Percentiles rank a stretch among this genome's conserved stretches.
phyloP scores from a whole-genome alignment of 2,329 filamentous ascomycete genomes.

The Hymenoscyphus infarciens region DNA sequence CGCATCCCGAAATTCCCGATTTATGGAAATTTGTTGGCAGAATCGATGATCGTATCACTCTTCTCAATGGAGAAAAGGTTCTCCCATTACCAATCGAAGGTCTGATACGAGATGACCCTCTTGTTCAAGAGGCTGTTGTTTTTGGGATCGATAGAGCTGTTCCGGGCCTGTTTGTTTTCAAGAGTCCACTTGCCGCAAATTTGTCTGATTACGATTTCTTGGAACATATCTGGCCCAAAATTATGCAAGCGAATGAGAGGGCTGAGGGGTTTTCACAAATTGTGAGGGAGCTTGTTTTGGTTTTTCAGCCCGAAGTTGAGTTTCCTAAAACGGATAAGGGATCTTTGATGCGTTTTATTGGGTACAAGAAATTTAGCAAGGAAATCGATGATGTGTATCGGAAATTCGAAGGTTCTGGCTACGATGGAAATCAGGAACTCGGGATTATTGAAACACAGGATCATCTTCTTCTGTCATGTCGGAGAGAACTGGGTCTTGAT shows the following conservation, averaged over 20 bases:
- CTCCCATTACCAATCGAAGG: slow-evolving; percentile 49
- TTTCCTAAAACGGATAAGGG: slow-evolving; percentile 53
- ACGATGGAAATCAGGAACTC: neutral
- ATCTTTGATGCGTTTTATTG: slow-evolving; percentile 48
- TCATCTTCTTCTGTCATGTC: neutral
- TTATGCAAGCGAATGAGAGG: slow-evolving; percentile 48
- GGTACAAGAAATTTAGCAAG: slow-evolving; percentile 44
- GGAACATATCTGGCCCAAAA: slow-evolving; percentile 46
- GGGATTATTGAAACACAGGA: neutral
- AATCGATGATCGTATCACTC: slow-evolving; percentile 44
- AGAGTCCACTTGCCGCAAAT: slow-evolving; percentile 40
- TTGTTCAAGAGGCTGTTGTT: slow-evolving; percentile 54
- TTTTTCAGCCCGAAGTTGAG: slow-evolving; percentile 42
- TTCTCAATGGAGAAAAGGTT: slow-evolving; percentile 48
- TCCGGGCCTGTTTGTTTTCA: slow-evolving; percentile 52
- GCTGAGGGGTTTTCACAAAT: slow-evolving; percentile 52
- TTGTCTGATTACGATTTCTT: slow-evolving; percentile 45
- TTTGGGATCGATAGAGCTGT: slow-evolving; percentile 52
- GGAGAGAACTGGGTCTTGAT: neutral
- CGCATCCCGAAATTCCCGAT: slow-evolving; percentile 40
- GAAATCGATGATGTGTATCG: slow-evolving; percentile 43
- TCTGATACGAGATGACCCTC: slow-evolving; percentile 47
- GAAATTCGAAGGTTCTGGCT: neutral
- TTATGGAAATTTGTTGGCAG: slow-evolving; percentile 46
- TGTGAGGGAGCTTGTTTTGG: slow-evolving; percentile 48